Evolutionary conservation across 2,329 filamentous ascomycete genomes (phyloP).

Genomic region (Beauveria rudraprayagi): DNA sequence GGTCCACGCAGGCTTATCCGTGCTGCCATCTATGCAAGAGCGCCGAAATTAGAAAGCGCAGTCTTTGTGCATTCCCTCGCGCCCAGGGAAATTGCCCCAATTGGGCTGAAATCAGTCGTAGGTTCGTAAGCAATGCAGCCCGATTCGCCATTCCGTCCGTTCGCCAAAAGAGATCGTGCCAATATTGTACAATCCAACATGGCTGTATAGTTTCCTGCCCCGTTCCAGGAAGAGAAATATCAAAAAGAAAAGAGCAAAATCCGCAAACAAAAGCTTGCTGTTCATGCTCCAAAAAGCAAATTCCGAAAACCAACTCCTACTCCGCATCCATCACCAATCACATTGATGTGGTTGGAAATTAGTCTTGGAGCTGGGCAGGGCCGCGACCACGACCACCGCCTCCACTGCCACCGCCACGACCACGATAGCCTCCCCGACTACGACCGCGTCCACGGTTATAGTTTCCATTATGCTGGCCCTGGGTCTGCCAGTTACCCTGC

Average conservation of each 20-base stretch:
- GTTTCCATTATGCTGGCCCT: constrained; percentile 30
- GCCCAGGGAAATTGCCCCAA: neutral
- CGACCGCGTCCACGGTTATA: constrained; percentile 30
- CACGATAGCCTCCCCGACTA: constrained; percentile 30
- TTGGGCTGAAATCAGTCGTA: constrained; percentile 15
- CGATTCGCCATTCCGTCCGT: constrained; percentile 27
- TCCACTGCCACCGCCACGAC: constrained; percentile 25
- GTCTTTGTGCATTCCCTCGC: neutral
- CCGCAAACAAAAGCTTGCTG: constrained; percentile 9
- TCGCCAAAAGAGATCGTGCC: constrained; percentile 27
- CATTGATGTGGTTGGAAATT: constrained; percentile 20
- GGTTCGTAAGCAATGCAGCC: constrained; percentile 24
- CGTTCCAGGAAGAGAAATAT: constrained; percentile 15
- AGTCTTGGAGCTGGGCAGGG: constrained; percentile 28
- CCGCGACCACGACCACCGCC: constrained; percentile 22
- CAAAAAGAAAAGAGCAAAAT: constrained; percentile 21
- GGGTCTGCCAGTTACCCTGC: constrained; percentile 35
- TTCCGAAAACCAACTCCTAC: constrained; percentile 13
- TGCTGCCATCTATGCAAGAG: constrained; percentile 7
- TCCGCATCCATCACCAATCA: constrained; percentile 19
- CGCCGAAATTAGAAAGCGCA: constrained; percentile 5
- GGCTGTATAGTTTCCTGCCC: constrained; percentile 4
- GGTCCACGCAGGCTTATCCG: neutral
- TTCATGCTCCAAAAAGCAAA: constrained; percentile 19
- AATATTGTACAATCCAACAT: constrained; percentile 37